Conservation (phyloP, 352 stramenopile species). For the Globisporangium recalcitrans region DNA sequence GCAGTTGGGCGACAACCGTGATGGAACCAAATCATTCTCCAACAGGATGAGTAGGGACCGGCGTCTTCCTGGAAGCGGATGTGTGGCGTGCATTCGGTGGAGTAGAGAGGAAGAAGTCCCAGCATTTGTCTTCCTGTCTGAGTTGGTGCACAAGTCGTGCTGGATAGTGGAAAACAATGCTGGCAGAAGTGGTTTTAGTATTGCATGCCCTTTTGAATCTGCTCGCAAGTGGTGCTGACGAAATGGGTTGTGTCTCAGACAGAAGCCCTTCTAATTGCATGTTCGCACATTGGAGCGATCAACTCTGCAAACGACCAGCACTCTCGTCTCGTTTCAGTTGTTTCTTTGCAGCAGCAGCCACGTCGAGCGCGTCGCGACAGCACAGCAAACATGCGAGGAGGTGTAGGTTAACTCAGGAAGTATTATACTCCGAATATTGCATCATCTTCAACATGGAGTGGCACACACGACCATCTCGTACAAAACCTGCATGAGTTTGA, state of each 20-base stretch:
- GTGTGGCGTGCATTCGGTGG: not conserved
- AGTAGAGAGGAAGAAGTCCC: not conserved
- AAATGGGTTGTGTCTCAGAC: not conserved
- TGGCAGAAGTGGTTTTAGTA: too few relatives aligned
- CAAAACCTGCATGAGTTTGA: too few relatives aligned
- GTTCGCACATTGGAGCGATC: not conserved
- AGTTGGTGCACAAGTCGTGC: not conserved
- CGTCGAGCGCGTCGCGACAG: conserved; percentile 3
- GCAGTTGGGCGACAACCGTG: too few relatives aligned
- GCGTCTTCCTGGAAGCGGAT: not conserved
- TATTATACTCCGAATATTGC: not conserved
- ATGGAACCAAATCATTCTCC: not conserved
- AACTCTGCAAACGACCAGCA: not conserved
- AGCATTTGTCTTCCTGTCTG: not conserved
- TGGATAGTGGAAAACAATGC: too few relatives aligned
- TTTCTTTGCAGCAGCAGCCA: conserved; percentile 1
- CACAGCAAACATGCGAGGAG: not conserved
- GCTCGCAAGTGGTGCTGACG: not conserved
- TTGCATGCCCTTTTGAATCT: not conserved
- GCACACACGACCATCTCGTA: not conserved
- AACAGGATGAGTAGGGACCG: not conserved
- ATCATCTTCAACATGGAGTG: not conserved
- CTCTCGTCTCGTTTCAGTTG: not conserved
- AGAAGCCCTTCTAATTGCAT: not conserved
- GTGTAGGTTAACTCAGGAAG: not conserved